Evolutionary conservation across 106 monocot genomes (phyloP), one percentile per base, ranked within the genome.

Genomic region (Dioscorea alata): DNA sequence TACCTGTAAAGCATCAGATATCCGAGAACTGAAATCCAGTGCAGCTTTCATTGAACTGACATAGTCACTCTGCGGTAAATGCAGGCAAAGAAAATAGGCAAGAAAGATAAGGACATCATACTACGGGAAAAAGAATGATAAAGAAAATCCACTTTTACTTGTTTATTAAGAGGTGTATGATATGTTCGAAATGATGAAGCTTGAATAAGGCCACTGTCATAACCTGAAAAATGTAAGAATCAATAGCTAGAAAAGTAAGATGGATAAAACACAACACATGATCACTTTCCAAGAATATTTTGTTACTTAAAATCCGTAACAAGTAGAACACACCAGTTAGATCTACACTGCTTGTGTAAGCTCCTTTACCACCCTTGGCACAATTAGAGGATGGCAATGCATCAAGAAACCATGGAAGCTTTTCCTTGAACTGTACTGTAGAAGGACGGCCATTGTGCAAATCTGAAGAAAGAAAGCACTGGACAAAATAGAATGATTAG

Each of bases 381-480:
- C 97, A 99, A 78, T 93, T 78, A 61, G 82, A 67, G 60, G 97
- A 99, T 35, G 97, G 97, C 49, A 90, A 74, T 65, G 97, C 89
- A 75, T 90, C 76, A 31, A 99, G 89, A 90, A 99, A 99, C 97
- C 97, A 99, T 31, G 97, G 97, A 68, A 99, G 85, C 61, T 87
- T 99, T 71, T 92, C 85, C 77, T 61, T 90, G 56, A 99, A 99
- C 61, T 93, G 97, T 12, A 48, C 4, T 66, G 92, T 99, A 42
- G 92, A 90, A 72, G 97, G 97, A 15, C 97, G 92, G 0, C 87
- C 85, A 57, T 85, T 73, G 71, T 85, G 71, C 75, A 99, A 73
- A 74, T 99, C 97, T 65, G 90, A 85, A 33, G 71, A 74, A 33
- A 22, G 83, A 69, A 99, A 99, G 64, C 97, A 99, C 95, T 96